phyloP scores from a whole-genome alignment of 106 monocot genomes.

The Vanilla planifolia region DNA sequence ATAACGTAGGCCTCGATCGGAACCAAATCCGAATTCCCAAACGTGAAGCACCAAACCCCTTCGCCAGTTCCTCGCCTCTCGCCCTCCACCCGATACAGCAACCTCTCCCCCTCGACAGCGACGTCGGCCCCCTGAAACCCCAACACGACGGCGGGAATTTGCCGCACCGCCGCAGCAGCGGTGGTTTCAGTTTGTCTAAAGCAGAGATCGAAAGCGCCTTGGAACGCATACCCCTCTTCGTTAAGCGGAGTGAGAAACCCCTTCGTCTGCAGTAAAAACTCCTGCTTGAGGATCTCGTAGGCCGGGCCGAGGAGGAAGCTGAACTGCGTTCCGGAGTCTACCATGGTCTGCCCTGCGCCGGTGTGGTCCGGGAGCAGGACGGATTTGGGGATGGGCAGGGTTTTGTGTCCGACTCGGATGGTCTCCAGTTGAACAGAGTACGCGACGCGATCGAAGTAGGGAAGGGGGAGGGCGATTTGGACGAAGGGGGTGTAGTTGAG shows the following conservation, averaged over 20 bases:
- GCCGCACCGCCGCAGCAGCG: slow-evolving; percentile 10
- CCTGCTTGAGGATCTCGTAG: slow-evolving; percentile 45
- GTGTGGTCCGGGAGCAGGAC: slow-evolving; percentile 83
- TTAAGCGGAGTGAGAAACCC: slow-evolving; percentile 28
- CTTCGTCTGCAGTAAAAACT: slow-evolving; percentile 52
- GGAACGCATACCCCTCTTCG: slow-evolving; percentile 64
- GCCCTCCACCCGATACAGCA: slow-evolving; percentile 52
- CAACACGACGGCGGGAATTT: slow-evolving; percentile 50
- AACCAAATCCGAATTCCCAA: slow-evolving; percentile 90
- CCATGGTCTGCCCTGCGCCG: slow-evolving; percentile 91
- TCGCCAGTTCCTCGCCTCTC: slow-evolving; percentile 1
- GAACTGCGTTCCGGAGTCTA: slow-evolving; percentile 87
- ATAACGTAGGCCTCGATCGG: slow-evolving; percentile 78
- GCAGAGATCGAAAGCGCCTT: slow-evolving; percentile 76
- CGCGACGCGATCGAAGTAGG: slow-evolving; percentile 89
- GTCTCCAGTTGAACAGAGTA: slow-evolving; percentile 78
- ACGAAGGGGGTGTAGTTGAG: slow-evolving; percentile 81
- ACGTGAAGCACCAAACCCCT: slow-evolving; percentile 65
- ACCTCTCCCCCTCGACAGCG: slow-evolving; percentile 42
- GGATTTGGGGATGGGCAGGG: slow-evolving; percentile 60
- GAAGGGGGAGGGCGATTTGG: slow-evolving; percentile 56
- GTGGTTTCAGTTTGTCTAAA: slow-evolving; percentile 24
- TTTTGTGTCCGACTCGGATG: slow-evolving; percentile 50
- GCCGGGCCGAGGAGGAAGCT: slow-evolving; percentile 79
- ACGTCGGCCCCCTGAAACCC: slow-evolving; percentile 65